Evolutionary conservation across 2,329 filamentous ascomycete species (phyloP), one percentile per base, ranked within the genome.

Genomic region (Ophiostoma himal-ulmi): DNA sequence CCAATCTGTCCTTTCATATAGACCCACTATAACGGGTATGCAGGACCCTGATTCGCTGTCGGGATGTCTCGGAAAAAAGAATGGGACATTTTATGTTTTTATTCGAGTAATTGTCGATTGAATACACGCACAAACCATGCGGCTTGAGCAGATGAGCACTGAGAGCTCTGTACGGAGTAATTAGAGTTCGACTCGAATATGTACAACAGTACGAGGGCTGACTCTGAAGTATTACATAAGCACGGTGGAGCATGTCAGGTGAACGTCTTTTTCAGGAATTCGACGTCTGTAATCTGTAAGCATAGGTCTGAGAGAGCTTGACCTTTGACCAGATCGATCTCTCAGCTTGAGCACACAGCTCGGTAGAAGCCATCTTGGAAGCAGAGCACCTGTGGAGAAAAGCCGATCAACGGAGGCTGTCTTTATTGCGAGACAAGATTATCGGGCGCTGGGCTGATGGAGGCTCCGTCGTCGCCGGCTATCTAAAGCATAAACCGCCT

Each of bases 51-150:
- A 67, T 67, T 67, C n/a, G 65, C 65, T 67, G n/a, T 66, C 65
- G 65, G 65, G 39, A 67, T 41, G 65, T 30, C 22, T 67, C 65
- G 65, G 65, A 34, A 67, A 67, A 67, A 66, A 57, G 52, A 57
- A 22, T 34, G 57, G 57, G 8, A 6, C 44, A 57, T 26, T 57
- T 26, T 37, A 39, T 22, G 14, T 13, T 34, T 8, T 39, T 34
- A n/a, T 37, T 37, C 17, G 52, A 57, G 22, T 57, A 57, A 30
- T 7, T 26, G 22, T 57, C n/a, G 30, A 26, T 26, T 14, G n/a
- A 57, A 57, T 8, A 10, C 14, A 44, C 39, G 39, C 39, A 44
- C 39, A 44, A 3, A 44, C 39, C 14, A 44, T 44, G 39, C 39
- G 17, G 44, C 44, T 48, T 48, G 44, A 5, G 41, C 13, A 44